Percentiles rank a stretch among this genome's conserved stretches.
Conservation (phyloP, 139 green algal species). For the Picochlorum costavermella region DNA sequence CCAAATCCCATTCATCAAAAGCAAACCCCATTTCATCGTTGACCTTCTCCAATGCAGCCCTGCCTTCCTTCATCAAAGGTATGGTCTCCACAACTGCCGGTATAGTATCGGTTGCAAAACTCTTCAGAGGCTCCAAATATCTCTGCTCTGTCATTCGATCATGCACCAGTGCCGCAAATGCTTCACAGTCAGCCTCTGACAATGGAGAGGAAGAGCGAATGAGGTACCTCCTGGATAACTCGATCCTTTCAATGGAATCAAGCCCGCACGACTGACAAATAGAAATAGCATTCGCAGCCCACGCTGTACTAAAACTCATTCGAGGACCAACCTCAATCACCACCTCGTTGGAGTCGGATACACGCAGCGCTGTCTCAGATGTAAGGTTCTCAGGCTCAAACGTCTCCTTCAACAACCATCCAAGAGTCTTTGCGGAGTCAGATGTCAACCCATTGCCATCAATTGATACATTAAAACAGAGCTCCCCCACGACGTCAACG, state of each 20-base stretch:
- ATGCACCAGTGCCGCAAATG: conserved; percentile 72
- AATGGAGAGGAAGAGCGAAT: conserved; percentile 40
- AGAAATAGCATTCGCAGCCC: conserved; percentile 92
- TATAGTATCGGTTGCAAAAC: conserved; percentile 49
- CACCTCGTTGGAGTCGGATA: conserved; percentile 6
- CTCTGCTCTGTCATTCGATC: conserved; percentile 96
- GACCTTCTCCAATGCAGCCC: conserved; percentile 72
- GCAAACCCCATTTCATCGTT: conserved; percentile 89
- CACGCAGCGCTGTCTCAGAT: conserved; percentile 30
- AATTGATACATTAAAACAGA: conserved; percentile 88
- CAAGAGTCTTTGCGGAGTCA: conserved; percentile 63
- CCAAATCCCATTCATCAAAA: conserved; percentile 95
- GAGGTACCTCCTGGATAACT: conserved; percentile 67
- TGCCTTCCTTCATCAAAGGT: conserved; percentile 71
- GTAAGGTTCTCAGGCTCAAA: conserved; percentile 89
- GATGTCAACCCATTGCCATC: conserved; percentile 41
- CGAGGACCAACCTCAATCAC: conserved; percentile 73
- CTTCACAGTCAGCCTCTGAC: conserved; percentile 12
- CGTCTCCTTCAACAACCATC: conserved; percentile 87
- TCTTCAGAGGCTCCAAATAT: conserved; percentile 64
- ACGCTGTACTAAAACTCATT: conserved; percentile 91
- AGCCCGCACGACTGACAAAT: conserved; percentile 88
- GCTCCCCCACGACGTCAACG: conserved; percentile 61
- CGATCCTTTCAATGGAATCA: conserved; percentile 68
- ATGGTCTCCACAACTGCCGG: conserved; percentile 66